Percentiles rank a stretch among this genome's conserved stretches.
These are phyloP conservation scores for Wickerhamia fluorescens DNA, from an alignment of 805 yeast species.

Conservation along the genomic window DNA sequence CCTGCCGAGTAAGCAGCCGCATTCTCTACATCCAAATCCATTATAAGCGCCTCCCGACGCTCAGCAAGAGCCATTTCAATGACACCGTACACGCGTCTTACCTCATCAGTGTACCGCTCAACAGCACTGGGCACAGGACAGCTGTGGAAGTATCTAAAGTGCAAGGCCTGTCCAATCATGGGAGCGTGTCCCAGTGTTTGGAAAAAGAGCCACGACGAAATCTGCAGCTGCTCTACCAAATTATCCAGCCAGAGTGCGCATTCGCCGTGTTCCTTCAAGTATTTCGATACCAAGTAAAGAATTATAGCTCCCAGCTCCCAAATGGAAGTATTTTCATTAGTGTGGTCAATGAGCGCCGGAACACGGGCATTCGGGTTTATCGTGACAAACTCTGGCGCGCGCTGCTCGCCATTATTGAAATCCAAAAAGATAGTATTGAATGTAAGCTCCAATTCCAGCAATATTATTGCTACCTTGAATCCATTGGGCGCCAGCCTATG, in stretches of 20 bases:
- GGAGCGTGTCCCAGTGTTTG: conserved; percentile 98
- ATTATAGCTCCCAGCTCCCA: conserved; percentile 97
- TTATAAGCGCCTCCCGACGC: conserved; percentile 78
- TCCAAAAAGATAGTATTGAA: conserved; percentile 81
- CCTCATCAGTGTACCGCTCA: conserved; percentile 87
- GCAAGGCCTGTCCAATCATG: conserved; percentile 97
- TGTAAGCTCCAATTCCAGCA: conserved; percentile 73
- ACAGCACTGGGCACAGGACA: conserved; percentile 82
- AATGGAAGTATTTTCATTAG: conserved; percentile 66
- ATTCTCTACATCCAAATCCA: conserved; percentile 83
- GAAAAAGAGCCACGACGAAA: conserved; percentile 84
- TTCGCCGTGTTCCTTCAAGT: conserved; percentile 52
- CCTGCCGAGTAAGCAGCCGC: conserved; percentile 86
- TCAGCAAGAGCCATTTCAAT: conserved; percentile 94
- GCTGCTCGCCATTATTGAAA: conserved; percentile 80
- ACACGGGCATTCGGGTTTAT: conserved; percentile 94
- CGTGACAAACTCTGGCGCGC: conserved; percentile 90
- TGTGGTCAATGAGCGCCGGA: conserved; percentile 90
- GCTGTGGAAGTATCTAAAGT: conserved; percentile 85
- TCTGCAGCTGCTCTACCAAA: conserved; percentile 73
- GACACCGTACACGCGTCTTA: conserved; percentile 87
- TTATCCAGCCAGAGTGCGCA: conserved; percentile 79
- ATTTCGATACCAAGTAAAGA: conserved; percentile 69
- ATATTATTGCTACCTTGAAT: conserved; percentile 86
- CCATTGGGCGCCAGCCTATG: conserved; percentile 91